Evolutionary conservation across 1,284 basidiomycete genomes (phyloP), one percentile per base, ranked within the genome.

Genomic region (Pseudozyma flocculosa): DNA sequence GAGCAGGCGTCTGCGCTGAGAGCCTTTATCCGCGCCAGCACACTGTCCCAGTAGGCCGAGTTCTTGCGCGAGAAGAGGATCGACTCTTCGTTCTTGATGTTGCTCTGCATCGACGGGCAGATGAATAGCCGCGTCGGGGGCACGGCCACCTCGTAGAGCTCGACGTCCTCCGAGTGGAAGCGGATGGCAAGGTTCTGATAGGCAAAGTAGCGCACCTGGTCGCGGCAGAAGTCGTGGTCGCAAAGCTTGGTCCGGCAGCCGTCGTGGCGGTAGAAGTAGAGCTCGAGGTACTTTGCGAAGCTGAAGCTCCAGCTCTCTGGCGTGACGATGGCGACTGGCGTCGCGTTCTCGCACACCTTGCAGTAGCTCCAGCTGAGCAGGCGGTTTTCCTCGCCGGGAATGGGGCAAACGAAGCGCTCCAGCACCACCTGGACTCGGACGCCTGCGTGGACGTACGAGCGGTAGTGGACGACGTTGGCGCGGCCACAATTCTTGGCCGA

Each of bases 321-420:
- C 1, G 91, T 92, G 38, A 97, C 86, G 18, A 88, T 87, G 50
- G 91, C 89, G 75, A 93, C 90, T 0, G 90, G 89, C 18, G 92
- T 70, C 2, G 67, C 71, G 22, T 61, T 55, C 55, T 68, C 72
- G 57, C 76, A 76, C 21, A 87, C 80, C 40, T 88, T 85, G 80
- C 93, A 96, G 43, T 87, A 88, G 76, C 88, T 92, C 91, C 92
- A 96, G 11, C 92, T 94, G 42, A 90, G 89, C 69, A 95, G 87
- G 50, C 86, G 82, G 54, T 92, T 87, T 67, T 82, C 80, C 57
- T 80, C 79, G 24, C 80, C 81, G 2, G 80, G 79, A 18, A 80
- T 78, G 26, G 62, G 75, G 45, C 70, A 76, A 11, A 72, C 70
- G 43, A 75, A 78, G 1, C 73, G 57, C 50, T 78, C 78, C 30